Percentiles rank a stretch among this genome's conserved stretches.
Conservation (phyloP, 2,329 filamentous ascomycete genomes). For the Chaetomium strumarium region DNA sequence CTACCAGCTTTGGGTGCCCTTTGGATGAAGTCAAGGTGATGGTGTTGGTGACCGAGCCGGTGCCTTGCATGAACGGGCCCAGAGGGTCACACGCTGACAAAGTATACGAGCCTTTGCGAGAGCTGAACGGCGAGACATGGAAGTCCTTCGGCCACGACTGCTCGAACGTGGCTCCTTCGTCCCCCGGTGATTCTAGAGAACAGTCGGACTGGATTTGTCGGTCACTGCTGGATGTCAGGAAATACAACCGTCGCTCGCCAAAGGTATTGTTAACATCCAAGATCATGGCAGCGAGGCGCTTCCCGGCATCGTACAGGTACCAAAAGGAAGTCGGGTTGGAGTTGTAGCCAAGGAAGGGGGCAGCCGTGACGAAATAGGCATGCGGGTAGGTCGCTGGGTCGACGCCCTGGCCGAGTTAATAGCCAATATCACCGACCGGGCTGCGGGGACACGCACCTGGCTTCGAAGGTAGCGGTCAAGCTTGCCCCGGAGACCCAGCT, state of each 20-base stretch:
- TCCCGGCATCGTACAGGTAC: slow-evolving; percentile 62
- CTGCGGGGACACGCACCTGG: slow-evolving; percentile 41
- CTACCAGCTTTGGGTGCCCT: slow-evolving; percentile 53
- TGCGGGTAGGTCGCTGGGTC: slow-evolving; percentile 56
- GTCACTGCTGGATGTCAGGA: slow-evolving; percentile 41
- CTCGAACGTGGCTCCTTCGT: slow-evolving; percentile 33
- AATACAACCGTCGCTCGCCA: slow-evolving; percentile 63
- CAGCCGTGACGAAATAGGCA: slow-evolving; percentile 66
- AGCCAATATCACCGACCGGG: background rate
- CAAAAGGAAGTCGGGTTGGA: slow-evolving; percentile 76
- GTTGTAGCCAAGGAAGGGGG: slow-evolving; percentile 61
- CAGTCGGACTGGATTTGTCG: background rate
- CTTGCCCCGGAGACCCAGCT: slow-evolving; percentile 56
- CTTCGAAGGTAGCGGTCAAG: slow-evolving; percentile 52
- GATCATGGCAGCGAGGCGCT: slow-evolving; percentile 57
- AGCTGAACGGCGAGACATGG: slow-evolving; percentile 72
- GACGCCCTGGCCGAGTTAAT: slow-evolving; percentile 41
- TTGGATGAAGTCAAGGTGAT: slow-evolving; percentile 58
- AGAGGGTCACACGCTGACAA: slow-evolving; percentile 46
- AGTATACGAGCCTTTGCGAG: slow-evolving; percentile 49
- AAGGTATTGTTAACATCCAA: slow-evolving; percentile 75
- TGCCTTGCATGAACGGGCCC: slow-evolving; percentile 32
- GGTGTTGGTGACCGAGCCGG: slow-evolving; percentile 48
- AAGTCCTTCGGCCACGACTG: slow-evolving; percentile 64
- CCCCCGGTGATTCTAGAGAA: background rate